Percentiles rank a stretch among this genome's conserved stretches.
Evolutionary conservation across 371 early-diverging fungal genomes (phyloP).

Genomic region (Gilbertella persicaria): DNA sequence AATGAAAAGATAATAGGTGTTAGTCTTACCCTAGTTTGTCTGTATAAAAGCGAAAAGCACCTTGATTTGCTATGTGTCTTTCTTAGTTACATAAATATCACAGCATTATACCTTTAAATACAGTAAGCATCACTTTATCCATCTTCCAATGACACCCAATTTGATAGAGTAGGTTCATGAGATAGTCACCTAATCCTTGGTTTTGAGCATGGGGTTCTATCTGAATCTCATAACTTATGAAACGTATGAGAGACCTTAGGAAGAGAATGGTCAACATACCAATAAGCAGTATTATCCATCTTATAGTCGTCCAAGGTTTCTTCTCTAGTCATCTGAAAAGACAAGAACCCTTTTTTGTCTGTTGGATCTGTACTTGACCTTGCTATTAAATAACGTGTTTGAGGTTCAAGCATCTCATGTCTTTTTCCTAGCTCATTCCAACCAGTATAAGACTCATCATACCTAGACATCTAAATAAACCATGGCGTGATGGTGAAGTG

Average conservation of each 20-base stretch:
- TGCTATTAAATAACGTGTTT: constrained; percentile 54
- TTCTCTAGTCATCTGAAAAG: constrained; percentile 62
- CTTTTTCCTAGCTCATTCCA: constrained; percentile 56
- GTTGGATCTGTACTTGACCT: constrained; percentile 37
- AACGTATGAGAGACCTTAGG: neutral
- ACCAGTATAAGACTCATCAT: constrained; percentile 55
- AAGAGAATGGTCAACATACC: constrained; percentile 36
- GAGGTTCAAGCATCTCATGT: constrained; percentile 47
- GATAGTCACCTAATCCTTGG: constrained; percentile 54
- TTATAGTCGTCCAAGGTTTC: constrained; percentile 63
- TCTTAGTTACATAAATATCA: neutral
- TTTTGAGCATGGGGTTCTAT: constrained; percentile 40
- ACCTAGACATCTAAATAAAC: constrained; percentile 28
- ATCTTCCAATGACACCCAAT: constrained; percentile 54
- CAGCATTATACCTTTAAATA: constrained; percentile 55
- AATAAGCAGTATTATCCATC: constrained; percentile 57
- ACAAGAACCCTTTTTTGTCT: constrained; percentile 47
- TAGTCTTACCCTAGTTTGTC: constrained; percentile 52
- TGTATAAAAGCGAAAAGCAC: constrained; percentile 57
- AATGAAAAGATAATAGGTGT: neutral
- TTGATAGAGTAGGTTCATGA: constrained; percentile 48
- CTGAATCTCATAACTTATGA: constrained; percentile 53
- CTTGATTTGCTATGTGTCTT: constrained; percentile 44
- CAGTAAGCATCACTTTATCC: constrained; percentile 70
- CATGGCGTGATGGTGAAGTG: neutral